phyloP scores from a whole-genome alignment of 2,329 filamentous ascomycete species.

The Teratosphaeria destructans region DNA sequence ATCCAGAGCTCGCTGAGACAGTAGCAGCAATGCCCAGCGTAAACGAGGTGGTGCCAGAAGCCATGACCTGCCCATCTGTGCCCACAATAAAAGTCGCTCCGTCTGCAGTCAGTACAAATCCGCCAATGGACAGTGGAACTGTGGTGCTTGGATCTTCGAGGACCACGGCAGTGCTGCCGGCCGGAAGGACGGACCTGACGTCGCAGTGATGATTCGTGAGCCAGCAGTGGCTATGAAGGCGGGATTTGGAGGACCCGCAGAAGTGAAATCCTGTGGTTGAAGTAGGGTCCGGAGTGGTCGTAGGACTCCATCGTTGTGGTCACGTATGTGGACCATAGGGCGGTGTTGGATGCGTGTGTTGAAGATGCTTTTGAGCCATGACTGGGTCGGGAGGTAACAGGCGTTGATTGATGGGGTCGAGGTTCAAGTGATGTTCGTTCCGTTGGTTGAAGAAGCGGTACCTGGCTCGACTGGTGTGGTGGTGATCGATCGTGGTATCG shows the following conservation, averaged over 20 bases:
- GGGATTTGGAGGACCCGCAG: not conserved
- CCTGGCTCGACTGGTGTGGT: not conserved
- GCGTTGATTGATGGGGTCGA: not conserved
- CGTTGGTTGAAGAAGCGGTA: not conserved
- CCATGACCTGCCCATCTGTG: not conserved
- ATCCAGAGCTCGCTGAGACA: not conserved
- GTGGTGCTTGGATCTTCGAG: not conserved
- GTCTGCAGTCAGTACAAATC: not conserved
- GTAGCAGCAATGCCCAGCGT: not conserved
- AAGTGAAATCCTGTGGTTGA: not conserved
- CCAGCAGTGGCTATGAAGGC: not conserved
- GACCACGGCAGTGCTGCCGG: not conserved
- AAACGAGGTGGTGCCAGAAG: not conserved
- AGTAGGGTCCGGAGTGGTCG: not conserved
- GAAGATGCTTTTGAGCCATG: not conserved
- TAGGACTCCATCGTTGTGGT: not conserved
- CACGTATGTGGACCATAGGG: not conserved
- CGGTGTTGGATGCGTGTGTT: not conserved
- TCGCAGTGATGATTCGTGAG: not conserved
- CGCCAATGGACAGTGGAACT: not conserved
- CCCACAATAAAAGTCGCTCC: not conserved
- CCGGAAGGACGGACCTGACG: not conserved
- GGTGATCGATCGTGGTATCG: not conserved
- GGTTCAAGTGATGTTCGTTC: not conserved
- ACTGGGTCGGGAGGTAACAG: not conserved